Conservation (phyloP, 495 filamentous ascomycete species). For the Neurospora sp. region DNA sequence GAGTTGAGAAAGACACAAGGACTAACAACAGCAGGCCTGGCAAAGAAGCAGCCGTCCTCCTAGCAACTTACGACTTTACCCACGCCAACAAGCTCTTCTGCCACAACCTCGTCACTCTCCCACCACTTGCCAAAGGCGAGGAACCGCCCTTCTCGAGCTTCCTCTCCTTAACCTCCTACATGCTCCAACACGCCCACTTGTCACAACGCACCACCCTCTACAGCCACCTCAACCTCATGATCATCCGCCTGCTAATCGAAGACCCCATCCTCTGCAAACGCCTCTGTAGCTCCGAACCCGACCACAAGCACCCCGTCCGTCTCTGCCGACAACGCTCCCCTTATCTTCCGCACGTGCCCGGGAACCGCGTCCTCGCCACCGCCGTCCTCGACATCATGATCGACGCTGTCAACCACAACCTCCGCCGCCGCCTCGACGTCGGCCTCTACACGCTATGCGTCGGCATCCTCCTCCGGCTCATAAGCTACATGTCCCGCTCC, state of each 20-base stretch:
- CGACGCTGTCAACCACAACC: conserved; percentile 90
- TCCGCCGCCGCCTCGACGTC: conserved; percentile 73
- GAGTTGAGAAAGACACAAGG: background rate
- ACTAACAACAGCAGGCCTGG: conserved; percentile 52
- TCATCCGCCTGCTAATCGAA: conserved; percentile 78
- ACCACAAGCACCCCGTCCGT: conserved; percentile 58
- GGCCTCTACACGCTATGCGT: conserved; percentile 72
- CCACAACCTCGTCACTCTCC: conserved; percentile 61
- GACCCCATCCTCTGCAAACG: conserved; percentile 76
- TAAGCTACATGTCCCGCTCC: conserved; percentile 73
- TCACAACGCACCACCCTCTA: conserved; percentile 70
- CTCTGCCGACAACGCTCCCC: conserved; percentile 87
- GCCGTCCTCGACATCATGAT: conserved; percentile 76
- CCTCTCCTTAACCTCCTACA: conserved; percentile 82
- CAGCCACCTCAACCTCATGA: conserved; percentile 69
- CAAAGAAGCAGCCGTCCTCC: conserved; percentile 63
- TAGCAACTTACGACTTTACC: conserved; percentile 87
- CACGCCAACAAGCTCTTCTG: conserved; percentile 95
- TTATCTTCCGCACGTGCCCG: conserved; percentile 64
- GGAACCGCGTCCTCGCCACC: conserved; percentile 60
- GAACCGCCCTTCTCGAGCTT: conserved; percentile 73
- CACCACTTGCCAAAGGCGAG: conserved; percentile 48
- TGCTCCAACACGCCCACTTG: conserved; percentile 86
- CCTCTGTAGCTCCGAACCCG: conserved; percentile 64
- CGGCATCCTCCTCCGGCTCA: conserved; percentile 68